Conservation (phyloP, 306 rosid species). For the Echinosophora koreensis region DNA sequence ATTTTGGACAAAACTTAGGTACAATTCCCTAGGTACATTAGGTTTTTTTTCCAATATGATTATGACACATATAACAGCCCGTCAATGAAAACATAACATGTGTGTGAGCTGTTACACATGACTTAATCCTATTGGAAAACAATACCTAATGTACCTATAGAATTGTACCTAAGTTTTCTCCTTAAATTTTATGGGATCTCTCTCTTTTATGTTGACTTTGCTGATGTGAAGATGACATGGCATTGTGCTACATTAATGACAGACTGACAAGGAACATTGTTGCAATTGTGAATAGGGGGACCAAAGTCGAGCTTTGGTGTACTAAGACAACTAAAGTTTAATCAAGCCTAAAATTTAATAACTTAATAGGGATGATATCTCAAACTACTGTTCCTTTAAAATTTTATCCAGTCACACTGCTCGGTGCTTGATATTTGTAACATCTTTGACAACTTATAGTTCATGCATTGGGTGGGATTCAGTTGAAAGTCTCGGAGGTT, state of each 20-base stretch:
- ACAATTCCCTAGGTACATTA: too few relatives aligned
- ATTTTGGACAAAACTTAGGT: too few relatives aligned
- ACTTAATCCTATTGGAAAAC: too few relatives aligned
- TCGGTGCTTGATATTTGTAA: slow-evolving; percentile 1
- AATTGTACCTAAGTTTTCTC: too few relatives aligned
- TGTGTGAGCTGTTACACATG: too few relatives aligned
- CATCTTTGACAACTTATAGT: slow-evolving; percentile 4
- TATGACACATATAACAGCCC: too few relatives aligned
- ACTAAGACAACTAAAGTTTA: not conserved
- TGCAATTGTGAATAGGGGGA: not conserved
- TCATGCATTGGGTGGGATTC: slow-evolving; percentile 28
- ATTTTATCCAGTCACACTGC: not conserved
- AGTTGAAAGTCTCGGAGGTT: slow-evolving; percentile 16
- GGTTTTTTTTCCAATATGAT: too few relatives aligned
- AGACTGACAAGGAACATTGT: not conserved
- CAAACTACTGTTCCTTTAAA: not conserved
- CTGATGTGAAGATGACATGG: not conserved
- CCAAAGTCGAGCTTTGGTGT: not conserved
- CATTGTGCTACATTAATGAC: not conserved
- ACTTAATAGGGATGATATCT: not conserved
- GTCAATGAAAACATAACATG: too few relatives aligned
- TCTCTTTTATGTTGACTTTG: not conserved
- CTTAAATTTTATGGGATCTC: not conserved
- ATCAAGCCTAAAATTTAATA: slow-evolving; percentile 13
- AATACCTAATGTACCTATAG: too few relatives aligned